These are phyloP conservation scores for Pichia sp. DNA, from an alignment of 1,139 yeast genomes.

Conservation along the genomic window DNA sequence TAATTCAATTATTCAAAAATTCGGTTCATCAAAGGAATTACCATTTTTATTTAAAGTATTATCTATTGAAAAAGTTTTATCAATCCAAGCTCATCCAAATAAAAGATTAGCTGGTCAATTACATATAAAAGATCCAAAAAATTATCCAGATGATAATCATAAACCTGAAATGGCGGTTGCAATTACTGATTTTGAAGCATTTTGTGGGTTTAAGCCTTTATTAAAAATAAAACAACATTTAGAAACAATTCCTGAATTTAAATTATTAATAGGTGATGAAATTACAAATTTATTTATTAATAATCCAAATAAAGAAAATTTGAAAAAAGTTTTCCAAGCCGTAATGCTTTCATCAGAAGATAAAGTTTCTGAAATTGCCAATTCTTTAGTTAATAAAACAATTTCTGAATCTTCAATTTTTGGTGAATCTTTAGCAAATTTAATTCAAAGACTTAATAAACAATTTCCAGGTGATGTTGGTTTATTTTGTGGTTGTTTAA, in stretches of 20 bases:
- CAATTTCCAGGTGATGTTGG: slow-evolving; percentile 96
- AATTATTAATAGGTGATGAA: slow-evolving; percentile 60
- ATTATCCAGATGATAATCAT: slow-evolving; percentile 96
- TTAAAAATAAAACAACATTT: slow-evolving; percentile 65
- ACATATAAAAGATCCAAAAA: slow-evolving; percentile 78
- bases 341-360: slow-evolving; percentile 74
- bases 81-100: slow-evolving; percentile 98
- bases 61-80: slow-evolving; percentile 84
- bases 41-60: slow-evolving; percentile 93
- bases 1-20: slow-evolving; percentile 51
- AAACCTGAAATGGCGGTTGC: slow-evolving; percentile 99
- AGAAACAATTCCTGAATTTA: slow-evolving; percentile 67
- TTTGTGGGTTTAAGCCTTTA: slow-evolving; percentile 95
- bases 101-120: slow-evolving; percentile 71
- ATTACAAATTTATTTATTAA: slow-evolving; percentile 42
- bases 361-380: slow-evolving; percentile 49
- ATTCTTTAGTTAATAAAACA: slow-evolving; percentile 58
- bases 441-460: slow-evolving; percentile 67
- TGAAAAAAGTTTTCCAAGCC: slow-evolving; percentile 69
- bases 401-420: slow-evolving; percentile 43
- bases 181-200: slow-evolving; percentile 90
- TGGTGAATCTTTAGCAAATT: slow-evolving; percentile 54
- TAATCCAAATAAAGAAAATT: slow-evolving; percentile 39
- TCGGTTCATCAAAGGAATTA: slow-evolving; percentile 59
- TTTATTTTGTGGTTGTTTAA: slow-evolving; percentile 87